Evolutionary conservation across 805 yeast genomes (phyloP).

Genomic region (Candida ulmi): DNA sequence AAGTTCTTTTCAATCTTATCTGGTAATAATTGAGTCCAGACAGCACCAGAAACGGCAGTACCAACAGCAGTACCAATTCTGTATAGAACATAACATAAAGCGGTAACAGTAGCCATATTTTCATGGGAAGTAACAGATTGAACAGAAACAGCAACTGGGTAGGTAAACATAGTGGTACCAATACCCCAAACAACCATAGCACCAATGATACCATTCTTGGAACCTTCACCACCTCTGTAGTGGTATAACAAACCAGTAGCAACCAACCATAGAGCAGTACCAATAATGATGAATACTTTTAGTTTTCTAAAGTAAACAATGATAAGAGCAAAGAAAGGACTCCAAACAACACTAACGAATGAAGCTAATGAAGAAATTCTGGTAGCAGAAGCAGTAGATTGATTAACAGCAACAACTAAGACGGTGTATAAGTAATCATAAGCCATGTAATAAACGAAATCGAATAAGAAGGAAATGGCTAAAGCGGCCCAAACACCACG

Average conservation of each 20-base stretch:
- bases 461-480: conserved; percentile 48
- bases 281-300: conserved; percentile 56
- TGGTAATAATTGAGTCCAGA: conserved; percentile 61
- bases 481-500: conserved; percentile 75
- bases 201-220: conserved; percentile 57
- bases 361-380: conserved; percentile 56
- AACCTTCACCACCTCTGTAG: conserved; percentile 48
- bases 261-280: conserved; percentile 51
- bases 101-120: conserved; percentile 59
- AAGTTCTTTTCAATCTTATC: conserved; percentile 30
- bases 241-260: conserved; percentile 53
- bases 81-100: conserved; percentile 51
- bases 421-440: conserved; percentile 66
- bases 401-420: conserved; percentile 56
- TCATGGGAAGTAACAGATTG: conserved; percentile 60
- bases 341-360: conserved; percentile 55
- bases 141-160: conserved; percentile 59
- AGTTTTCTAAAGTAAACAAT: conserved; percentile 42
- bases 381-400: conserved; percentile 54
- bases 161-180: conserved; percentile 68
- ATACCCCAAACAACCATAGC: conserved; percentile 60
- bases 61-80: conserved; percentile 67
- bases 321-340: conserved; percentile 50
- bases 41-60: conserved; percentile 58
- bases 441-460: conserved; percentile 64